A percentile compares a stretch with the other conserved stretches of the same genome.
Conservation (phyloP, 139 green algal species). For the Chlamydomonas eustigma region DNA sequence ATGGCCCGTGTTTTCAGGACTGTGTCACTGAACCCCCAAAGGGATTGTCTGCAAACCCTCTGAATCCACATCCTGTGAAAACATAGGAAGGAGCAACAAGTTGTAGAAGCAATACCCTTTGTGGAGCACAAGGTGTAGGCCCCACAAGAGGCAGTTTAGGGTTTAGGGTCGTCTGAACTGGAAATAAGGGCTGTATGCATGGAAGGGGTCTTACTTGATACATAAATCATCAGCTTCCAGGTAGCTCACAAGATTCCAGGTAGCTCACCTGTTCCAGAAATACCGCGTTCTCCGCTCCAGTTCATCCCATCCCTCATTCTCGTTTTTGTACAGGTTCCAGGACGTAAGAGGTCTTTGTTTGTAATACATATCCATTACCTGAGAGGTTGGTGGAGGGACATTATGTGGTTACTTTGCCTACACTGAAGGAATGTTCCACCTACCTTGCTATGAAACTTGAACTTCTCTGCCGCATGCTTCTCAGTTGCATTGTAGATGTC, state of each 20-base stretch:
- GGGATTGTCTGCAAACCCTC: background rate
- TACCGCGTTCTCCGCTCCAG: constrained; percentile 6
- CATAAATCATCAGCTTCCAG: too few species aligned
- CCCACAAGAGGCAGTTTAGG: too few species aligned
- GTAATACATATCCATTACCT: constrained; percentile 14
- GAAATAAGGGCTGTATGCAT: too few species aligned
- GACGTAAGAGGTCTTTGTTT: background rate
- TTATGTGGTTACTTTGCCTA: too few species aligned
- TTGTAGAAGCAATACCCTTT: too few species aligned
- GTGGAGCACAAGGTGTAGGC: too few species aligned
- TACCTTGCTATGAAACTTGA: constrained; percentile 8
- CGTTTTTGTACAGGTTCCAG: constrained; percentile 16
- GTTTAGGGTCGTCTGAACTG: too few species aligned
- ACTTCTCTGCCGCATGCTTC: constrained; percentile 9
- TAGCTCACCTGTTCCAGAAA: constrained; percentile 8
- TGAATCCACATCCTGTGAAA: background rate
- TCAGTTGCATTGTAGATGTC: constrained; percentile 7
- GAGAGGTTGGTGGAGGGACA: too few species aligned
- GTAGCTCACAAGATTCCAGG: too few species aligned
- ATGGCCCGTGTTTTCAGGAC: background rate
- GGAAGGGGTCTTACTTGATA: too few species aligned
- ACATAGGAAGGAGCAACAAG: too few species aligned
- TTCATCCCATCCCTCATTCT: constrained; percentile 17
- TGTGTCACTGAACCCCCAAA: constrained; percentile 2
- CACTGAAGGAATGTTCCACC: too few species aligned